These are phyloP conservation scores for Podaxis sp. DNA, from an alignment of 768 basidiomycete species.

Conservation along the genomic window DNA sequence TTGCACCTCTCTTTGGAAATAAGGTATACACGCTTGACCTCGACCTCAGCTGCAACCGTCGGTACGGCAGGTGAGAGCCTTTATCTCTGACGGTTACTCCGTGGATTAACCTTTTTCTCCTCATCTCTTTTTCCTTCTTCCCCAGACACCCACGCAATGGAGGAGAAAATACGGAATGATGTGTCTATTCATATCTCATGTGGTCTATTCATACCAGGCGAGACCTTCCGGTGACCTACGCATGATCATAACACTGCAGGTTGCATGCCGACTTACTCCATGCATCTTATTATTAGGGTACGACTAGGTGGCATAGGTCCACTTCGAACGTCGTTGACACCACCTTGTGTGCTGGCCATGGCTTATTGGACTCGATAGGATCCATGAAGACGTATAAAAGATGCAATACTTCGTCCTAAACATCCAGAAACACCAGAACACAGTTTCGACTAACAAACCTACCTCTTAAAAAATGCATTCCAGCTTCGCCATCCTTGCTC, in stretches of 20 bases:
- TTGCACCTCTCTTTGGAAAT: conserved; percentile 9
- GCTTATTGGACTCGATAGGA: conserved; percentile 9
- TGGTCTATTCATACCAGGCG: not conserved
- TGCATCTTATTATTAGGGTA: conserved; percentile 9
- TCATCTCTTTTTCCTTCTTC: not conserved
- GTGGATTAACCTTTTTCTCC: conserved; percentile 8
- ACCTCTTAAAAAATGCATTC: conserved; percentile 5
- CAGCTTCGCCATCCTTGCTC: conserved; percentile 1
- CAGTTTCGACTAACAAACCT: not conserved
- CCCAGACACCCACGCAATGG: not conserved
- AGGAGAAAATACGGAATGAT: conserved; percentile 9
- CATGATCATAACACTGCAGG: not conserved
- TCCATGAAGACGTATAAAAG: conserved; percentile 7
- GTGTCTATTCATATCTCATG: not conserved
- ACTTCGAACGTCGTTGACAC: not conserved
- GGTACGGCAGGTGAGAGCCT: not conserved
- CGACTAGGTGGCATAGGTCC: not conserved
- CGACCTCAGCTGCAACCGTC: not conserved
- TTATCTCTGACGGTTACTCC: not conserved
- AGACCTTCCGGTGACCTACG: not conserved
- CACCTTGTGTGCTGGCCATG: conserved; percentile 9
- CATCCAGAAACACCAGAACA: not conserved
- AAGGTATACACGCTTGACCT: conserved; percentile 9
- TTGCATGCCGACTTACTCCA: conserved; percentile 2
- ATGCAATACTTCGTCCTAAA: not conserved